Conservation (phyloP, 441 rosid genomes). For the Biscutella laevigata region DNA sequence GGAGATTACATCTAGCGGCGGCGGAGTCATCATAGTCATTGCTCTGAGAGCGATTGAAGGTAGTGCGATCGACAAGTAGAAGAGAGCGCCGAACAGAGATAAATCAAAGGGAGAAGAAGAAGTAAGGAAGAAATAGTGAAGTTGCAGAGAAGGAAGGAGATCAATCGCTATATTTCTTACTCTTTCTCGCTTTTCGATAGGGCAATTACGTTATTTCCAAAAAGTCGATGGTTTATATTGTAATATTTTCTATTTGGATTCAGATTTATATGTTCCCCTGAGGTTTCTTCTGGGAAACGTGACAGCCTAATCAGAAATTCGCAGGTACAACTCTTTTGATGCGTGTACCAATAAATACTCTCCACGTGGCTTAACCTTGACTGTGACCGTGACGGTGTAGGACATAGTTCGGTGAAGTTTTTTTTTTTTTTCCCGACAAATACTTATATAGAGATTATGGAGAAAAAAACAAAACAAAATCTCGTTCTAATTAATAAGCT, state of each 20-base stretch:
- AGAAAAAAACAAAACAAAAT: no score
- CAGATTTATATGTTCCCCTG: conserved; percentile 16
- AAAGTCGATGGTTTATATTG: conserved; percentile 5
- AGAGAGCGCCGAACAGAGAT: conserved; percentile 17
- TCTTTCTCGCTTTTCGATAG: conserved; percentile 15
- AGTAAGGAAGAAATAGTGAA: conserved; percentile 6
- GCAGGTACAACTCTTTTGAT: background rate
- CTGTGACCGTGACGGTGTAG: conserved; percentile 7
- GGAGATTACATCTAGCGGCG: conserved; percentile 64
- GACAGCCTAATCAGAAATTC: conserved; percentile 22
- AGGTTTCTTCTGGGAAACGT: background rate
- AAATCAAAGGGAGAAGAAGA: conserved; percentile 2
- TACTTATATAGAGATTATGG: no score
- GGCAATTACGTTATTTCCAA: conserved; percentile 7
- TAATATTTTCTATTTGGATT: conserved; percentile 10
- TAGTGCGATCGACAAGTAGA: conserved; percentile 37
- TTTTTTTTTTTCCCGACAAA: no score
- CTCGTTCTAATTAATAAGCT: no score
- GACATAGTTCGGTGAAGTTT: background rate
- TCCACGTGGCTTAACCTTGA: conserved; percentile 4
- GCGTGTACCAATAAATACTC: background rate
- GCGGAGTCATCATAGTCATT: conserved; percentile 87
- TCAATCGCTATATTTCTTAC: conserved; percentile 21
- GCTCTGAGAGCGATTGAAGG: conserved; percentile 21
- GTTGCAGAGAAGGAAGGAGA: conserved; percentile 20